Evolutionary conservation across 169 alveolate genomes (phyloP).

Genomic region (Cryptosporidium viatorum): DNA sequence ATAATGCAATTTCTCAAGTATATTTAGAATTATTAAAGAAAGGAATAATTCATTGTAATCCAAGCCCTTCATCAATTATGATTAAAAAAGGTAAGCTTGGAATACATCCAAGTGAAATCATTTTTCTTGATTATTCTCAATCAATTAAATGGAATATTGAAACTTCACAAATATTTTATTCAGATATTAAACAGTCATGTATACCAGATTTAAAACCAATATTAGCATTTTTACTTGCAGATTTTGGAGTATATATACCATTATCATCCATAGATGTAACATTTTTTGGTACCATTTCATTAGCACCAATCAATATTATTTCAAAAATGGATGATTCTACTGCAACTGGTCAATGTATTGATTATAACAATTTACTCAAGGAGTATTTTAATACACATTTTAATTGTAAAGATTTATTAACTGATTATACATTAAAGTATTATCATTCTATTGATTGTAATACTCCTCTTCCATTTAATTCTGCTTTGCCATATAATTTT

Average conservation of each 20-base stretch:
- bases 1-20: slow-evolving; percentile 50
- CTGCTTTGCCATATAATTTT: slow-evolving; percentile 49
- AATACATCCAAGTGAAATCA: slow-evolving; percentile 50
- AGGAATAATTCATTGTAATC: slow-evolving; percentile 67
- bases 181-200: slow-evolving; percentile 54
- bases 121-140: slow-evolving; percentile 51
- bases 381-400: slow-evolving; percentile 41
- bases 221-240: slow-evolving; percentile 58
- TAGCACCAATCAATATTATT: slow-evolving; percentile 59
- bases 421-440: background rate
- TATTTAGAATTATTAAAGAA: slow-evolving; percentile 54
- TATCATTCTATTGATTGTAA: slow-evolving; percentile 44
- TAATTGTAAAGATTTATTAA: slow-evolving; percentile 29
- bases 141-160: slow-evolving; percentile 58
- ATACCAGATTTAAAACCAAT: slow-evolving; percentile 66
- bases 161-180: slow-evolving; percentile 54
- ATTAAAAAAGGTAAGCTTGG: slow-evolving; percentile 50
- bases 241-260: slow-evolving; percentile 62
- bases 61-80: slow-evolving; percentile 72
- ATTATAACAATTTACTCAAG: slow-evolving; percentile 34
- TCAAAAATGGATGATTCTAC: slow-evolving; percentile 32
- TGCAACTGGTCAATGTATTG: slow-evolving; percentile 33
- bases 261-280: slow-evolving; percentile 60
- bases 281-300: slow-evolving; percentile 31
- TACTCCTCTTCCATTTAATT: slow-evolving; percentile 36